Evolutionary conservation across 2,329 filamentous ascomycete species (phyloP).

Genomic region (Ophiostoma australiae): DNA sequence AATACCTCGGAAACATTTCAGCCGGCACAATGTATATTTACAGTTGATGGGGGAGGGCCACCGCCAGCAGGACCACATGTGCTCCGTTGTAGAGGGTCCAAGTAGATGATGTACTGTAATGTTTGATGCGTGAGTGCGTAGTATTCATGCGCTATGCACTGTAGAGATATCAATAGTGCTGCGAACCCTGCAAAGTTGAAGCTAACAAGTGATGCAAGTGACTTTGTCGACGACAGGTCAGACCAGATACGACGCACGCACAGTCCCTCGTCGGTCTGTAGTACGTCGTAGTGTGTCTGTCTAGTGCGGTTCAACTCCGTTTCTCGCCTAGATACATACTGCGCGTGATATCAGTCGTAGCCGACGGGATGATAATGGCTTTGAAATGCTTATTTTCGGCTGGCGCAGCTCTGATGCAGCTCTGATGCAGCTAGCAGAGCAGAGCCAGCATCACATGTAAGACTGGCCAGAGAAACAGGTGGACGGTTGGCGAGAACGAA

Average conservation of each 20-base stretch:
- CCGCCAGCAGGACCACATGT: not conserved
- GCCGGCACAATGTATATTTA: conserved; percentile 4
- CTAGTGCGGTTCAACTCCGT: conserved; percentile 1
- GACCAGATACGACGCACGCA: not conserved
- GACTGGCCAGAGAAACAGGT: not conserved
- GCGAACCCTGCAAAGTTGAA: not conserved
- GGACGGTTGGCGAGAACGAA: not conserved
- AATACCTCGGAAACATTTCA: not conserved
- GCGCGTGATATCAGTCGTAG: not conserved
- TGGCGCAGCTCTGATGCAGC: not conserved
- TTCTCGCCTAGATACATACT: not conserved
- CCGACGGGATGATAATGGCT: not conserved
- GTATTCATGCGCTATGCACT: not conserved
- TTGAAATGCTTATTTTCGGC: not conserved
- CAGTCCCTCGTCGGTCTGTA: not conserved
- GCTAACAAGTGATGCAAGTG: not conserved
- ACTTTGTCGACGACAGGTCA: not conserved
- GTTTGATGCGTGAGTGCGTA: not conserved
- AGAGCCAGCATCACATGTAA: conserved; percentile 2
- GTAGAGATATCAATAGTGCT: not conserved
- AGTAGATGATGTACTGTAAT: not conserved
- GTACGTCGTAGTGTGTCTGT: not conserved
- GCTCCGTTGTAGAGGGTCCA: not conserved
- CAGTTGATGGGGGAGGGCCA: not conserved
- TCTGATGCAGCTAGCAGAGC: not conserved